These are phyloP conservation scores for Hyphopichia wangnamkhiaoensis DNA, from an alignment of 1,139 yeast species.

Conservation along the genomic window DNA sequence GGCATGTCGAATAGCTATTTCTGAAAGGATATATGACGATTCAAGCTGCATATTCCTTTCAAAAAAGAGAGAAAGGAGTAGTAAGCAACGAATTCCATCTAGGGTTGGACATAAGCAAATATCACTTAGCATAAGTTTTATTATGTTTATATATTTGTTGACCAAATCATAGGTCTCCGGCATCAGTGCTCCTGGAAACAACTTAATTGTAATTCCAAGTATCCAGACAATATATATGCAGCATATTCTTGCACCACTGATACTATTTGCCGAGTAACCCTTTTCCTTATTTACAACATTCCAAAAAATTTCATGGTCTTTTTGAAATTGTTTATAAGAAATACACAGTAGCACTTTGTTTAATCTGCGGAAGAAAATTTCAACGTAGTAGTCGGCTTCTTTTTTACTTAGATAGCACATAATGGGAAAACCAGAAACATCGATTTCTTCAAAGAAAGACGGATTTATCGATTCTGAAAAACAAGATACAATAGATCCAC, in stretches of 20 bases:
- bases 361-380: slow-evolving; percentile 6
- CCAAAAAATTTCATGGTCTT: slow-evolving; percentile 5
- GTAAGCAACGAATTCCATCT: slow-evolving; percentile 8
- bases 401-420: slow-evolving; percentile 4
- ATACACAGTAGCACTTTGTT: slow-evolving; percentile 7
- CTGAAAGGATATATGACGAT: slow-evolving; percentile 5
- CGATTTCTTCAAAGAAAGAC: background rate
- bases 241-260: slow-evolving; percentile 10
- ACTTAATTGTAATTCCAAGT: slow-evolving; percentile 11
- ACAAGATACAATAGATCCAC: slow-evolving; percentile 12
- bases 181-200: slow-evolving; percentile 5
- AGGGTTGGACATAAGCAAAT: slow-evolving; percentile 5
- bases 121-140: slow-evolving; percentile 6
- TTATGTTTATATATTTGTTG: slow-evolving; percentile 5
- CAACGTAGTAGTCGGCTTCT: slow-evolving; percentile 13
- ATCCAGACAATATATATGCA: slow-evolving; percentile 12
- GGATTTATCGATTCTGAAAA: slow-evolving; percentile 6
- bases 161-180: slow-evolving; percentile 7
- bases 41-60: slow-evolving; percentile 9
- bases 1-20: slow-evolving; percentile 7
- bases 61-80: slow-evolving; percentile 5
- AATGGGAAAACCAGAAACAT: slow-evolving; percentile 3
- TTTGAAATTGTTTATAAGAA: background rate
- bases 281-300: background rate
- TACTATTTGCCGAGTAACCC: slow-evolving; percentile 1